These are phyloP conservation scores for Termitomyces sp. DNA, from an alignment of 1,284 basidiomycete genomes.

Conservation along the genomic window DNA sequence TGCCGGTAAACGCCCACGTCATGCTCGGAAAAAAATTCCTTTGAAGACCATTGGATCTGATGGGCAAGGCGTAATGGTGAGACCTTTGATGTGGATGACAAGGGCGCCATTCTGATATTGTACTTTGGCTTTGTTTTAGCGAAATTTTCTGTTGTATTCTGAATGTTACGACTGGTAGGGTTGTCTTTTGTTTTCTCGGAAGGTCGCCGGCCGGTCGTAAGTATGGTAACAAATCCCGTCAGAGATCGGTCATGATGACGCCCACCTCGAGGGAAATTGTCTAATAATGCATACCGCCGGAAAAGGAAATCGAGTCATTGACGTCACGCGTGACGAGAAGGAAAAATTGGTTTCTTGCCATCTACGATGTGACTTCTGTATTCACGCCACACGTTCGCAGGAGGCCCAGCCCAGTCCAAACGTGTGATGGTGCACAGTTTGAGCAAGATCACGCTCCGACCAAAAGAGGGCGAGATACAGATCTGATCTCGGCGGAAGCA, in stretches of 20 bases:
- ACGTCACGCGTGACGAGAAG: conserved; percentile 10
- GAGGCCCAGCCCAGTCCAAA: conserved; percentile 17
- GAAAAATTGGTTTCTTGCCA: neutral
- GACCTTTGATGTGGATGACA: neutral
- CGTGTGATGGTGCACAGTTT: conserved; percentile 24
- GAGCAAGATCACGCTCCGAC: conserved; percentile 13
- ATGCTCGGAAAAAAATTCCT: neutral
- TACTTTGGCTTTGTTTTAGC: neutral
- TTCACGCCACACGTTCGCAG: conserved; percentile 24
- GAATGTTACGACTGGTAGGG: neutral
- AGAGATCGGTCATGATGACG: conserved; percentile 2
- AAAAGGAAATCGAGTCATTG: conserved; percentile 12
- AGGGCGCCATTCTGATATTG: neutral
- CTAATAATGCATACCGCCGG: neutral
- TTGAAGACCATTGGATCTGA: too few relatives aligned
- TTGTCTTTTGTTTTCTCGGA: neutral
- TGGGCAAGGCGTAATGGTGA: neutral
- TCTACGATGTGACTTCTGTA: neutral
- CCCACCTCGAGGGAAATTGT: neutral
- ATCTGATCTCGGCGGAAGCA: conserved; percentile 17
- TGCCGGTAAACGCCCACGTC: neutral
- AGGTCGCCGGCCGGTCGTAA: neutral
- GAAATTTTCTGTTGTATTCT: neutral
- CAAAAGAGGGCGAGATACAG: conserved; percentile 9
- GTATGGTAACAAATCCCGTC: neutral